Conservation (phyloP, 148 eudicot species). For the Nyssa sinensis region DNA sequence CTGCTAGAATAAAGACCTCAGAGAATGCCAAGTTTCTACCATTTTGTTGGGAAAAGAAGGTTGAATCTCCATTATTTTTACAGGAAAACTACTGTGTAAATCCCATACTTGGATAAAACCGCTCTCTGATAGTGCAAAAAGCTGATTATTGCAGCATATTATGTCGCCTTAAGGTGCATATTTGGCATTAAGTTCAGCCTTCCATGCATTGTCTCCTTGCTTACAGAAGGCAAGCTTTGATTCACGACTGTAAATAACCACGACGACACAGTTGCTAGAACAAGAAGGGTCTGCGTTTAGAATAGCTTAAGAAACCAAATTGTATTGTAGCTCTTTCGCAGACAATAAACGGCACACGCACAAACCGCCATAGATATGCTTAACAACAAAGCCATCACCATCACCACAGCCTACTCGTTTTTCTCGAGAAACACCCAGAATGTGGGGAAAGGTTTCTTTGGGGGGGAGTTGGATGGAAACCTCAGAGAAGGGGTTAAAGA, state of each 20-base stretch:
- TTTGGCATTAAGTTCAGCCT: background rate
- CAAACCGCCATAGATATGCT: no score
- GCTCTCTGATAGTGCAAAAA: background rate
- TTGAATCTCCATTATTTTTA: background rate
- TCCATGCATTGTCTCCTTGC: background rate
- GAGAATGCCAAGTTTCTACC: background rate
- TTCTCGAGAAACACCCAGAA: background rate
- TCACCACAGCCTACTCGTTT: no score
- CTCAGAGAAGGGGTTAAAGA: background rate
- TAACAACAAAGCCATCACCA: no score
- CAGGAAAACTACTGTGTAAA: background rate
- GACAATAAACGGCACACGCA: no score
- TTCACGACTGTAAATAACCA: background rate
- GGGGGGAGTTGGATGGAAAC: background rate
- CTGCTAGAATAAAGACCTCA: background rate
- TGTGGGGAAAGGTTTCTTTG: no score
- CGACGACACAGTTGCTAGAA: background rate
- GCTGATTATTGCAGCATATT: background rate
- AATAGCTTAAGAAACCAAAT: background rate
- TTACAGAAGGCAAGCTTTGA: background rate
- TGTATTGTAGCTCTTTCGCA: no score
- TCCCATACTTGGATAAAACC: background rate
- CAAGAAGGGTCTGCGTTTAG: background rate
- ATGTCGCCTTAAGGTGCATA: background rate
- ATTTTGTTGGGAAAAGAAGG: background rate